Evolutionary conservation across 208 protist genomes (phyloP).

Genomic region (Acanthamoeba rhysodes): DNA sequence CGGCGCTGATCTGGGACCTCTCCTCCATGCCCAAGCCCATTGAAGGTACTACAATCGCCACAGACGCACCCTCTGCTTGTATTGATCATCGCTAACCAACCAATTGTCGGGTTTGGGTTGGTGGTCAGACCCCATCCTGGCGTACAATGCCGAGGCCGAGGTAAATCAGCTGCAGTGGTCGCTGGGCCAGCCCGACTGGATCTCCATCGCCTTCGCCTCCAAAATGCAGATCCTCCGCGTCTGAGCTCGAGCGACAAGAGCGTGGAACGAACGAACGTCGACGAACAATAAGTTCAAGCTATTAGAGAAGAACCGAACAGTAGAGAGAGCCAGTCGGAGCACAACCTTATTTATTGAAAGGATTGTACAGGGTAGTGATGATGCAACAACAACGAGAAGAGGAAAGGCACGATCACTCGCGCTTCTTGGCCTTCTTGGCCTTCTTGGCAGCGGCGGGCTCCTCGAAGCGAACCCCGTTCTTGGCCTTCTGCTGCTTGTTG

Average conservation of each 20-base stretch:
- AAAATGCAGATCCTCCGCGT: slow-evolving; percentile 91
- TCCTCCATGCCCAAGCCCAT: slow-evolving; percentile 59
- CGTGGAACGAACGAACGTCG: not conserved
- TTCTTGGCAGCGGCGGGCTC: not conserved
- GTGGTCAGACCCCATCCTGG: slow-evolving; percentile 89
- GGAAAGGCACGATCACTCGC: not conserved
- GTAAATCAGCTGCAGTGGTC: slow-evolving; percentile 94
- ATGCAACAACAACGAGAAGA: no score
- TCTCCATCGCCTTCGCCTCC: slow-evolving; percentile 89
- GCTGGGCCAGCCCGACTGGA: slow-evolving; percentile 90
- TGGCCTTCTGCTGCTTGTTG: not conserved
- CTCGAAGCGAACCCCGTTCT: not conserved
- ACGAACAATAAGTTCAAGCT: no score
- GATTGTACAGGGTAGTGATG: no score
- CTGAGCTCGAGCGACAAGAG: not conserved
- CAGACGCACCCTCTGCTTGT: not conserved
- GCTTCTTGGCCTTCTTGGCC: slow-evolving; percentile 2
- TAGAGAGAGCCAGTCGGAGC: no score
- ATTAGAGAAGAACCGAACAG: no score
- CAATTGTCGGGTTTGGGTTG: slow-evolving; percentile 97
- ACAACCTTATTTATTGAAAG: no score
- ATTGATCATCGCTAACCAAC: not conserved
- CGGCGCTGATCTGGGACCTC: slow-evolving; percentile 99
- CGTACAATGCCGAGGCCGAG: slow-evolving; percentile 91
- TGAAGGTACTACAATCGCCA: slow-evolving; percentile 57